Evolutionary conservation across 768 basidiomycete species (phyloP).

Genomic region (Crassisporium funariophilum): DNA sequence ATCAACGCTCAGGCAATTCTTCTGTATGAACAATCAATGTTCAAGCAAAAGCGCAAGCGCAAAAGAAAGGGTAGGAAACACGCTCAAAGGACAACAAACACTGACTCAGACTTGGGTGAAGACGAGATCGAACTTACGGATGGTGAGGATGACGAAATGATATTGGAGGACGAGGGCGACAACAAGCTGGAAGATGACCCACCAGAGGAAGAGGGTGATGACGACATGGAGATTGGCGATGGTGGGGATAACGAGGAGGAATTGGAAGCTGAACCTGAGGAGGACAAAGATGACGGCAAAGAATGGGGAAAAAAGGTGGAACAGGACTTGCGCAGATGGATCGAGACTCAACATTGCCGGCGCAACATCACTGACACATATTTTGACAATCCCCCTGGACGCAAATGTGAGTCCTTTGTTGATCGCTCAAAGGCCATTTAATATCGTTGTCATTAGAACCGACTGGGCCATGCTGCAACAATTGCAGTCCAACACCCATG

Average conservation of each 20-base stretch:
- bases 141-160: neutral
- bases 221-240: slow-evolving; percentile 23
- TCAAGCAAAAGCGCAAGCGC: slow-evolving; percentile 20
- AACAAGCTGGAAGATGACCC: neutral
- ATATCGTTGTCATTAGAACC: slow-evolving; percentile 10
- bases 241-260: slow-evolving; percentile 28
- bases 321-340: slow-evolving; percentile 27
- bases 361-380: slow-evolving; percentile 29
- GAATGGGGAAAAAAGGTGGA: slow-evolving; percentile 35
- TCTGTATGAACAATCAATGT: slow-evolving; percentile 30
- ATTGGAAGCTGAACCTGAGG: slow-evolving; percentile 13
- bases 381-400: slow-evolving; percentile 31
- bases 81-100: no score
- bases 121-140: neutral
- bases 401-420: slow-evolving; percentile 24
- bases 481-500: slow-evolving; percentile 12
- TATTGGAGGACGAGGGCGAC: no score
- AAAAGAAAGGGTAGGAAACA: slow-evolving; percentile 9
- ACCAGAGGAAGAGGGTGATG: neutral
- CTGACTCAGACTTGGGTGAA: no score
- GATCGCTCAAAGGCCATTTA: neutral
- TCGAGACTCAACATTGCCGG: slow-evolving; percentile 28
- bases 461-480: slow-evolving; percentile 24
- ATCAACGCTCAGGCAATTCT: slow-evolving; percentile 29
- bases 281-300: slow-evolving; percentile 12